Evolutionary conservation across 495 filamentous ascomycete genomes (phyloP).

Genomic region (Aspergillus saccharolyticus): DNA sequence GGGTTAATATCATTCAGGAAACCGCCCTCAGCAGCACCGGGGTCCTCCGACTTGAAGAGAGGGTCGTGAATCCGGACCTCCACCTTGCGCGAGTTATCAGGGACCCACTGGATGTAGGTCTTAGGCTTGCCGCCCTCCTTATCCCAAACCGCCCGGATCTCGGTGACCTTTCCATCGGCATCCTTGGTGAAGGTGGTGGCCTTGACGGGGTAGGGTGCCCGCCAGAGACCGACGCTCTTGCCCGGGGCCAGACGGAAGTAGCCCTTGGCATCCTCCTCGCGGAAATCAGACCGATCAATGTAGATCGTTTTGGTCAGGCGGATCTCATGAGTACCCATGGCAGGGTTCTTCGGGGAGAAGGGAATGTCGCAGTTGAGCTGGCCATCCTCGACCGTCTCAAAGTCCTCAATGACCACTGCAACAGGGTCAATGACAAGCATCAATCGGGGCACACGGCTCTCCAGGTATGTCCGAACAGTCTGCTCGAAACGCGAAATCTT

Average conservation of each 20-base stretch:
- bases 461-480: conserved; percentile 73
- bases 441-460: conserved; percentile 75
- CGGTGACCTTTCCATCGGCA: conserved; percentile 44
- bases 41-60: conserved; percentile 83
- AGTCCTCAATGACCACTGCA: conserved; percentile 67
- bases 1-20: conserved; percentile 84
- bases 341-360: conserved; percentile 51
- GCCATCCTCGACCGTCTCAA: conserved; percentile 55
- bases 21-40: conserved; percentile 63
- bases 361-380: conserved; percentile 54
- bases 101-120: conserved; percentile 81
- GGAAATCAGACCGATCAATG: conserved; percentile 91
- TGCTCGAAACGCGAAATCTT: conserved; percentile 72
- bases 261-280: conserved; percentile 74
- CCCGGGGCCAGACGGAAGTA: conserved; percentile 93
- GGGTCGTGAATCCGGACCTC: conserved; percentile 76
- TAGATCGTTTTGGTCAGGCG: conserved; percentile 77
- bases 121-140: conserved; percentile 58
- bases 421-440: conserved; percentile 75
- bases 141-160: conserved; percentile 28
- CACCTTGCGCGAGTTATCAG: conserved; percentile 60
- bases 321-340: conserved; percentile 37
- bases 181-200: conserved; percentile 60
- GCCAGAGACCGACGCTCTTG: conserved; percentile 82
- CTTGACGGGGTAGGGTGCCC: conserved; percentile 77